Conservation (phyloP, 148 eudicot species). For the Cornus kousa region DNA sequence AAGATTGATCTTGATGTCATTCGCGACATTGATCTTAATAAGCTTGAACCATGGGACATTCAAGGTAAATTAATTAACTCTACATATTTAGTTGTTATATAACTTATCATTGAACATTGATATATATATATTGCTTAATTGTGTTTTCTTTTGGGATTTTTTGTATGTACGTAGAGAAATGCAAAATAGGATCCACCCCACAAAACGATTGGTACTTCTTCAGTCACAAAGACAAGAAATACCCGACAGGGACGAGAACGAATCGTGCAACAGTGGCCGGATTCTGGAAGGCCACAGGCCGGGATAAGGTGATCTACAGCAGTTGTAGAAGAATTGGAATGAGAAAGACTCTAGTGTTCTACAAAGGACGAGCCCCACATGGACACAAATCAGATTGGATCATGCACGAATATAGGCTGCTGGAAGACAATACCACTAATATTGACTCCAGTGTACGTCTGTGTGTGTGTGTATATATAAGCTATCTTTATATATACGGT, state of each 20-base stretch:
- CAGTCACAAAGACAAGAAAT: slow-evolving; percentile 78
- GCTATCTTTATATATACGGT: too few relatives aligned
- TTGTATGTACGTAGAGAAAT: slow-evolving; percentile 35
- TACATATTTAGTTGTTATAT: too few relatives aligned
- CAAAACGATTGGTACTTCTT: slow-evolving; percentile 78
- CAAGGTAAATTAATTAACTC: slow-evolving; percentile 33
- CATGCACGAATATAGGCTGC: slow-evolving; percentile 71
- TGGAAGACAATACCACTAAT: slow-evolving; percentile 21
- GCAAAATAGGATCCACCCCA: slow-evolving; percentile 53
- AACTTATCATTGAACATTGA: too few relatives aligned
- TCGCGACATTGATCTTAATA: slow-evolving; percentile 64
- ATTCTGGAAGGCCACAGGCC: slow-evolving; percentile 85
- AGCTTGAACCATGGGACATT: slow-evolving; percentile 78
- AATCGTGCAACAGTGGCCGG: slow-evolving; percentile 71
- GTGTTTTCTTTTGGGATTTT: neutral
- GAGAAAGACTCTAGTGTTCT: slow-evolving; percentile 74
- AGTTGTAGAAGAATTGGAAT: slow-evolving; percentile 44
- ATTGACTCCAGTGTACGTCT: slow-evolving; percentile 2
- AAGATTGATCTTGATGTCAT: slow-evolving; percentile 65
- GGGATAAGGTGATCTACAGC: slow-evolving; percentile 56
- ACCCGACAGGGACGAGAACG: slow-evolving; percentile 66
- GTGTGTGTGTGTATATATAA: too few relatives aligned
- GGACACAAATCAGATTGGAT: slow-evolving; percentile 80
- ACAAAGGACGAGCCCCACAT: slow-evolving; percentile 73
- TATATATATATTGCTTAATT: neutral